Percentiles rank a stretch among this genome's conserved stretches.
phyloP scores from a whole-genome alignment of 1,284 basidiomycete species.

The Ustilago lituana region DNA sequence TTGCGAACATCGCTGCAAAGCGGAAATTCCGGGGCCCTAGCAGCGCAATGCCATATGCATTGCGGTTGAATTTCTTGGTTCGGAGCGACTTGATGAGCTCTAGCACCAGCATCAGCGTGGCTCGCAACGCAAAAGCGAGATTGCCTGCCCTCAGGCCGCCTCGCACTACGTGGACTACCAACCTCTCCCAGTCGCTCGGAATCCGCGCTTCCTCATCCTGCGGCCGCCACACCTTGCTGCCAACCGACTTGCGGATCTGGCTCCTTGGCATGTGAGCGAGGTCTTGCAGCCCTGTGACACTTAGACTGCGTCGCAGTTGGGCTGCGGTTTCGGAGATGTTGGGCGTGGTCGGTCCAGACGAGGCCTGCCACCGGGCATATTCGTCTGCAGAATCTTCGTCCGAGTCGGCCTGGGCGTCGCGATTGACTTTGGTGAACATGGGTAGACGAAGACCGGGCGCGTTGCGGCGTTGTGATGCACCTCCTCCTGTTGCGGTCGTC shows the following conservation, averaged over 20 bases:
- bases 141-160: constrained; percentile 60
- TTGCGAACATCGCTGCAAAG: constrained; percentile 59
- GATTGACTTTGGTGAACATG: constrained; percentile 42
- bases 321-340: constrained; percentile 61
- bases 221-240: constrained; percentile 64
- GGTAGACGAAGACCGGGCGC: constrained; percentile 26
- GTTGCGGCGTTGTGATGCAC: constrained; percentile 18
- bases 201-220: constrained; percentile 61
- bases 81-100: constrained; percentile 60
- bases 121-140: constrained; percentile 60
- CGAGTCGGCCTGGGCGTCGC: constrained; percentile 18
- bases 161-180: constrained; percentile 59
- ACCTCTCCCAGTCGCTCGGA: constrained; percentile 64
- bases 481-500: not conserved
- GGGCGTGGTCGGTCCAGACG: constrained; percentile 57
- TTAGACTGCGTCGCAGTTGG: constrained; percentile 60
- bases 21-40: constrained; percentile 57
- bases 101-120: constrained; percentile 56
- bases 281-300: constrained; percentile 58
- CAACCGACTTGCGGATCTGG: constrained; percentile 56
- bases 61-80: constrained; percentile 42
- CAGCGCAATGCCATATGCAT: constrained; percentile 41
- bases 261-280: constrained; percentile 55
- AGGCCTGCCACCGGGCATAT: constrained; percentile 25
- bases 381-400: constrained; percentile 51